Base-by-base conservation (phyloP, 2,329 filamentous ascomycete species). In the Talaromyces sp. region DNA sequence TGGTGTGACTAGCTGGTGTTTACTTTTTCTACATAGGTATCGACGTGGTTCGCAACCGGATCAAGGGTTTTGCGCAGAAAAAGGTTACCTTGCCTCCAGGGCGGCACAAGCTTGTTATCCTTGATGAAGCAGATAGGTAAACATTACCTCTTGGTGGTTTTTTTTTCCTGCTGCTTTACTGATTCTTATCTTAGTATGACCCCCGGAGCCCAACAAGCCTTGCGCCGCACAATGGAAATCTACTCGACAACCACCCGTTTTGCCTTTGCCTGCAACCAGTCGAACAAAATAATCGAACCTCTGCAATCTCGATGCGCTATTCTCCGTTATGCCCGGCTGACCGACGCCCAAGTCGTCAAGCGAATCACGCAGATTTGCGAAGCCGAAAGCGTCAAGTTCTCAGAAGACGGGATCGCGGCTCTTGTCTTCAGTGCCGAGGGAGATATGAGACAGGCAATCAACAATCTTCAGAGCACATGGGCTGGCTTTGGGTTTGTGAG, bases 211-310 rank as follows among this genome's bases (percentile, higher is more conserved):
- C 94, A 99, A 74, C 94, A 97, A 77, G 94, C 94, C 21, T 83
- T 99, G 38, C 86, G 94, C 66, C 84, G 94, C 64, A 99, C 94
- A 0, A 99, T 99, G 94, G 94, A 99, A 75, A 99, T 97, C 56
- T 97, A 97, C 79, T 95, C 91, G 48, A 88, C 92, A 64, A 99
- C 94, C 1, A 99, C 94, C 2, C 85, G 94, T 61, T 99, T 99
- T 71, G 94, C 94, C 0, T 99, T 99, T 70, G 94, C 94, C 2
- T 99, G 94, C 81, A 99, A 99, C 75, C 91, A 96, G 79, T 94
- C 90, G 64, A 99, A 97, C 80, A 99, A 97, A 79, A 97, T 99
- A 72, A 99, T 99, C 75, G 94, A 99, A 76, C 94, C 94, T n/a
- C 82, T 99, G 56, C 94, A 99, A 75, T 97, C 92, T 19, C 87